Evolutionary conservation across 2,329 filamentous ascomycete species (phyloP).

Genomic region (Cercospora sp.): DNA sequence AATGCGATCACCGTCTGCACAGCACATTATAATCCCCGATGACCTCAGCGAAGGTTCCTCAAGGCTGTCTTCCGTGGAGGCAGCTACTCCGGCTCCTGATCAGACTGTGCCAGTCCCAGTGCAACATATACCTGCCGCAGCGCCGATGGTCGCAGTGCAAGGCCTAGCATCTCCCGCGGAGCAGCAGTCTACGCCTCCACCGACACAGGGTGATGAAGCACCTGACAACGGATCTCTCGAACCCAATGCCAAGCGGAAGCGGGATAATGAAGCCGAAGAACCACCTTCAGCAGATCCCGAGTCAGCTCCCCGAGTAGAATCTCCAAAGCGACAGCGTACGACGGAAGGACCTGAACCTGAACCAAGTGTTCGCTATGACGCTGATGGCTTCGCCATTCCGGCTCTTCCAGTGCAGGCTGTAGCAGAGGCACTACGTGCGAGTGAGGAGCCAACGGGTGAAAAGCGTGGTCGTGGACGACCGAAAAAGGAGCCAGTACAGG

Average conservation of each 20-base stretch:
- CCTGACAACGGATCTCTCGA: neutral
- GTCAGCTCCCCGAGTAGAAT: slow-evolving; percentile 10
- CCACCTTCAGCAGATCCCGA: slow-evolving; percentile 9
- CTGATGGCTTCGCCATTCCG: slow-evolving; percentile 46
- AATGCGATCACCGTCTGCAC: slow-evolving; percentile 9
- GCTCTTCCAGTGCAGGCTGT: slow-evolving; percentile 25
- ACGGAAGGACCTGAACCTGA: slow-evolving; percentile 7
- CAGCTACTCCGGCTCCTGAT: slow-evolving; percentile 14
- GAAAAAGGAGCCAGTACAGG: slow-evolving; percentile 35
- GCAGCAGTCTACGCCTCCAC: slow-evolving; percentile 13
- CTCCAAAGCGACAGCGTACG: slow-evolving; percentile 27
- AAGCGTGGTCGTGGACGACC: slow-evolving; percentile 39
- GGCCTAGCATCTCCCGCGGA: neutral
- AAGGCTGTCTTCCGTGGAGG: slow-evolving; percentile 25
- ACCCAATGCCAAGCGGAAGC: slow-evolving; percentile 20
- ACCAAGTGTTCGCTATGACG: slow-evolving; percentile 37
- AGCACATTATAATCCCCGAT: slow-evolving; percentile 21
- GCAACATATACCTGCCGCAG: slow-evolving; percentile 11
- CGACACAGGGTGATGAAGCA: slow-evolving; percentile 12
- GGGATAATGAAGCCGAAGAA: slow-evolving; percentile 21
- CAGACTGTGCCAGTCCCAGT: neutral
- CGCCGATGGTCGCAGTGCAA: slow-evolving; percentile 12
- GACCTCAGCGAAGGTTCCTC: slow-evolving; percentile 28
- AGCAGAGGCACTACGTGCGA: neutral
- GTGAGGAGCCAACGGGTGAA: slow-evolving; percentile 16